A percentile compares a stretch with the other conserved stretches of the same genome.
Conservation (phyloP, 441 rosid genomes). For the Raphanus hybrid region DNA sequence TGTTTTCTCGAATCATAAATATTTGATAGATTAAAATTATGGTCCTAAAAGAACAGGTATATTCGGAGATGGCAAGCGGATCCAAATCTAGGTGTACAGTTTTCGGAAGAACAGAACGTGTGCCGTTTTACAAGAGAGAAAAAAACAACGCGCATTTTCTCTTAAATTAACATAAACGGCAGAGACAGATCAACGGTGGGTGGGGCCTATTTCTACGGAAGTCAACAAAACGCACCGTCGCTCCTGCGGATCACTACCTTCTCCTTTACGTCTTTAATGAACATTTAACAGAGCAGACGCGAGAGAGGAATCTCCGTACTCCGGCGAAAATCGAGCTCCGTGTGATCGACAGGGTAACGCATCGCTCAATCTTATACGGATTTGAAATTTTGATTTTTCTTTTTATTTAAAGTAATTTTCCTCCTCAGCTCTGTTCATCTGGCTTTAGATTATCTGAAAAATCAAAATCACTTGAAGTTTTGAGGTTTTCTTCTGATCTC, state of each 20-base stretch:
- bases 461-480: not conserved
- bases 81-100: not conserved
- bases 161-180: constrained; percentile 11
- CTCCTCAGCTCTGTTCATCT: not conserved
- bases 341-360: constrained; percentile 27
- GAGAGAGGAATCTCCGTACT: constrained; percentile 18
- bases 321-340: constrained; percentile 21
- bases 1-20: too few species aligned
- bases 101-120: not conserved
- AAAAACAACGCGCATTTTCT: constrained; percentile 16
- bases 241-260: constrained; percentile 29
- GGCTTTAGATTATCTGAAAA: not conserved
- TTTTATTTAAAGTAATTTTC: not conserved
- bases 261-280: not conserved
- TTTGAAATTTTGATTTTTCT: not conserved
- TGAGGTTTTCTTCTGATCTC: not conserved
- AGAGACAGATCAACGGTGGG: not conserved
- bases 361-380: not conserved
- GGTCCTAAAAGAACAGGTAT: not conserved
- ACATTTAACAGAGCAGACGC: constrained; percentile 23
- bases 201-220: constrained; percentile 20
- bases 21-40: too few species aligned
- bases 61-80: not conserved
- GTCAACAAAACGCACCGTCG: constrained; percentile 44
- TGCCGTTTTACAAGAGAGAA: not conserved